Conservation (phyloP, 208 protist species). For the Acanthamoeba polyphaga region DNA sequence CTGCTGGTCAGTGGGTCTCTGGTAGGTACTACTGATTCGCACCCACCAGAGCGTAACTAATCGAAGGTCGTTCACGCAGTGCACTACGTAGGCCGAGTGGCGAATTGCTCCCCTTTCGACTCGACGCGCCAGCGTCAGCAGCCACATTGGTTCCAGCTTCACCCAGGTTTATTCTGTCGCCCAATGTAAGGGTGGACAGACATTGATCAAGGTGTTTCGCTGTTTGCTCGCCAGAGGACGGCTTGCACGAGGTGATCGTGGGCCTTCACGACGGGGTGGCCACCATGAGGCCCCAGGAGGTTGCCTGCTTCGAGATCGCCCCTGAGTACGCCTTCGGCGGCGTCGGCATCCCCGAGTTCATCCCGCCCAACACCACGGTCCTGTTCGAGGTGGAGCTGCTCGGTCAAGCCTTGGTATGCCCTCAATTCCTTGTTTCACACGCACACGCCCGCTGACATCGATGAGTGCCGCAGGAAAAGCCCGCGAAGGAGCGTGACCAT, state of each 20-base stretch:
- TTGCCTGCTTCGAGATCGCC: neutral
- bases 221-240: neutral
- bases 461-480: neutral
- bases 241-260: no score
- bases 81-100: neutral
- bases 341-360: neutral
- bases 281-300: neutral
- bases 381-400: neutral
- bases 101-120: neutral
- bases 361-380: neutral
- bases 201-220: no score
- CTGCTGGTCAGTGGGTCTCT: neutral
- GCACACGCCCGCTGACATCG: neutral
- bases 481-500: neutral
- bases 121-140: neutral
- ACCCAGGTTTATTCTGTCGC: neutral
- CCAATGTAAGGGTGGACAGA: no score
- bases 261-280: conserved; percentile 16
- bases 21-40: neutral
- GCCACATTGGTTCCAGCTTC: neutral
- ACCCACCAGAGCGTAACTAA: no score
- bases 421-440: neutral
- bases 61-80: neutral
- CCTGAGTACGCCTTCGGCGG: neutral
- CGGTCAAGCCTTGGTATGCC: neutral